Base-by-base conservation (phyloP, 2,329 filamentous ascomycete species). In the Nemania sp. region DNA sequence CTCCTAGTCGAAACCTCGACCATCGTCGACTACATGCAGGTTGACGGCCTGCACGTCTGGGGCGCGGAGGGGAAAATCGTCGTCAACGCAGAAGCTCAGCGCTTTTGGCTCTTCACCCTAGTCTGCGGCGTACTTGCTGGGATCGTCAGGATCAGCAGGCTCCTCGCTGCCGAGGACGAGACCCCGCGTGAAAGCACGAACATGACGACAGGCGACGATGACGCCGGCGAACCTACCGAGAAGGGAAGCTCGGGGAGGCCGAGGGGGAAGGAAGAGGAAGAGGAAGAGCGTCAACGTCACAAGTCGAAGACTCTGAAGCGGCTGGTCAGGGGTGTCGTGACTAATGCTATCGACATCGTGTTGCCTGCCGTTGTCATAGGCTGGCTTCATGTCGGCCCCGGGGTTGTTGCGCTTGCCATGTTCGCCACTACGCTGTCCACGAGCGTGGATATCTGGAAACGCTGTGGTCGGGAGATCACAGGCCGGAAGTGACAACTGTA, bases 11-110 rank as follows among this genome's bases (percentile, higher is more conserved):
- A 53, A 29, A 53, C 18, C 10, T 42, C 50, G 13, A 53, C 50
- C 37, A 43, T 53, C 50, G n/a, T 53, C n/a, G 50, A 53, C 25
- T 53, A 53, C 15, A 53, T 53, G 50, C 50, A 53, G 50, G 20
- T 53, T 18, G 50, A 53, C 6, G 50, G 50, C n/a, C 20, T 53
- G 18, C 34, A 53, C 11, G 35, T 53, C 21, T 53, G 50, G 50
- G 50, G 50, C 34, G 18, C 25, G 12, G 34, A 42, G 12, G 13
- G 50, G n/a, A 25, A 34, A 6, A 9, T 25, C 12, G 50, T 18
- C 5, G 20, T 53, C 50, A 53, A 53, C 20, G 50, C 17, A 12
- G 50, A 53, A 13, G 50, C 50, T 10, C 50, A 53, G 25, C 50
- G 37, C 15, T 43, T 53, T 20, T 53, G 50, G 50, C 21, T 53